Evolutionary conservation across 148 eudicot species (phyloP), one percentile per base, ranked within the genome.

Genomic region (Camellia granthamiana): DNA sequence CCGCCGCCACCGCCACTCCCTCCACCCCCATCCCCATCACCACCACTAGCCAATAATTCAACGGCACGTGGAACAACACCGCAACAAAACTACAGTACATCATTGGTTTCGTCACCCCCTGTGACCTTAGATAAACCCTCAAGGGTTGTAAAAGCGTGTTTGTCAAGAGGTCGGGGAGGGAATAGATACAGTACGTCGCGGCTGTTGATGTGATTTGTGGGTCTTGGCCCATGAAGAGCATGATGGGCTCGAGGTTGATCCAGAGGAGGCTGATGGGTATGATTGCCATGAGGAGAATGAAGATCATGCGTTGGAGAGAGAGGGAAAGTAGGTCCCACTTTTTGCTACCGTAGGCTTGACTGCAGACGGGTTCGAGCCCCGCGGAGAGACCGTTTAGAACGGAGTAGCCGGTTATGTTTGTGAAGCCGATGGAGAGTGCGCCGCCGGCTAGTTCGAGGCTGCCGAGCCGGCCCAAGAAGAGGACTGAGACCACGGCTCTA

Each of bases 351-450:
- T 78, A 89, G 46, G 98, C 92, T 74, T 92, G 98, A 56, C 95
- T 88, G 79, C 97, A 97, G 0, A 97, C 90, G 1, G 99, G 95
- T 61, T 97, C 99, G 4, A 97, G 92, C 0, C 98, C 99, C 0
- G 98, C 88, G 0, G 98, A 93, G 18, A 97, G 78, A 8, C 99
- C 99, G 1, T 90, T 93, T 2, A 97, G 63, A 41, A 97, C 95
- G 6, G 98, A 97, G 88, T 91, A 94, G 63, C 99, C 99, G 8
- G 99, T 97, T 63, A 97, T 94, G 90, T 97, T 97, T 0, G 99
- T 92, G 86, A 97, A 94, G 5, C 98, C 98, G 41, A 94, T 87
- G 44, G 98, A 91, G 58, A 97, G 97, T 21, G 97, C 92, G 7
- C 99, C 99, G 18, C 99, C 99, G 13, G 98, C 99, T 2, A 97